Evolutionary conservation across 768 basidiomycete species (phyloP).

Genomic region (Leccinum broughii): DNA sequence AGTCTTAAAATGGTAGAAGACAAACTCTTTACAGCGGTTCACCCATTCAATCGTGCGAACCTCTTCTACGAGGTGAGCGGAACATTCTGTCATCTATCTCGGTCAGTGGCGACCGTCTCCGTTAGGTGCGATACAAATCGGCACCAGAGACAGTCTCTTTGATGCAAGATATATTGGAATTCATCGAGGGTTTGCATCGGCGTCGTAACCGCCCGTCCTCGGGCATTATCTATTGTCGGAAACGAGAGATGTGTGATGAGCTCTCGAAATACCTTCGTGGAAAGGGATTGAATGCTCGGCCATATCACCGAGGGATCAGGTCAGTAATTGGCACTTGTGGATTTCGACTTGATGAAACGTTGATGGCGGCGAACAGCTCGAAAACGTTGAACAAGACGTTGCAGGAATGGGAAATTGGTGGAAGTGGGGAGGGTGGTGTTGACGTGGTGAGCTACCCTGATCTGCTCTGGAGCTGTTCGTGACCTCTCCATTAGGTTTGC

Average conservation of each 20-base stretch:
- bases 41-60: conserved; percentile 81
- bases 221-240: conserved; percentile 81
- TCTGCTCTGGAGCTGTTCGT: neutral
- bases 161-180: conserved; percentile 66
- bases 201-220: conserved; percentile 60
- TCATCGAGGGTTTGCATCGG: conserved; percentile 61
- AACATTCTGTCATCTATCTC: neutral
- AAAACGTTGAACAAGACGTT: conserved; percentile 51
- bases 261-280: conserved; percentile 62
- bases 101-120: neutral
- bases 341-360: neutral
- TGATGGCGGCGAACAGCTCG: conserved; percentile 34
- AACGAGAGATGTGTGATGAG: conserved; percentile 62
- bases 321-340: conserved; percentile 26
- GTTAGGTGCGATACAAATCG: conserved; percentile 63
- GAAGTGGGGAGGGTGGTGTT: conserved; percentile 50
- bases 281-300: conserved; percentile 64
- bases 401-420: conserved; percentile 61
- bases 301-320: conserved; percentile 76
- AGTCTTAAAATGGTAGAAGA: conserved; percentile 61
- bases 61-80: conserved; percentile 73
- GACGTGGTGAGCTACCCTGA: conserved; percentile 54
- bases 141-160: conserved; percentile 50
- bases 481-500: conserved; percentile 50
- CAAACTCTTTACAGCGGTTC: conserved; percentile 60